Conservation (phyloP, 2,329 filamentous ascomycete species). For the Dryadomyces quercus-mongolicae region DNA sequence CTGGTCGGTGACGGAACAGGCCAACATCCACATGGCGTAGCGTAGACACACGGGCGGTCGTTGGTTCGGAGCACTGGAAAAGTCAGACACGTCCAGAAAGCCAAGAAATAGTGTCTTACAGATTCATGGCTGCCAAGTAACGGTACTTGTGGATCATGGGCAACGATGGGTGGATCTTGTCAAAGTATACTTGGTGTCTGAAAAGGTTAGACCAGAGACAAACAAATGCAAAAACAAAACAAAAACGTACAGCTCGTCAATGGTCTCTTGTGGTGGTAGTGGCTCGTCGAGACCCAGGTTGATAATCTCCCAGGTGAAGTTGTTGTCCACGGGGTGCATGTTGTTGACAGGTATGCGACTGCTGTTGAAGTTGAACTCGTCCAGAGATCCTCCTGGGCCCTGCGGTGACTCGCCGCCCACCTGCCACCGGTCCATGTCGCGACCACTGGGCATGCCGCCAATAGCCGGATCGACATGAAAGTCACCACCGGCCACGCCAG, state of each 20-base stretch:
- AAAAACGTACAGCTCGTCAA: slow-evolving; percentile 65
- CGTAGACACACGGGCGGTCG: slow-evolving; percentile 78
- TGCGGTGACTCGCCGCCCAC: slow-evolving; percentile 41
- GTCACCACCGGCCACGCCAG: slow-evolving; percentile 13
- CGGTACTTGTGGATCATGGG: slow-evolving; percentile 85
- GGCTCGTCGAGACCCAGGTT: slow-evolving; percentile 47
- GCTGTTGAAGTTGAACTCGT: slow-evolving; percentile 47
- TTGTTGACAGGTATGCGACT: slow-evolving; percentile 33
- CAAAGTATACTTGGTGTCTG: slow-evolving; percentile 76
- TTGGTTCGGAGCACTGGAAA: slow-evolving; percentile 56
- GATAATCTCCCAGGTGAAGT: slow-evolving; percentile 70
- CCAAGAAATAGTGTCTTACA: slow-evolving; percentile 29
- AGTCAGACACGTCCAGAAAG: slow-evolving; percentile 2
- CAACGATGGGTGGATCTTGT: slow-evolving; percentile 73
- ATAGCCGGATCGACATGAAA: slow-evolving; percentile 35
- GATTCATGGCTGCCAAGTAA: slow-evolving; percentile 78
- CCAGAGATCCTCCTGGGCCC: slow-evolving; percentile 28
- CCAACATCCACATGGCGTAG: slow-evolving; percentile 93
- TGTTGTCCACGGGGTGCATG: slow-evolving; percentile 36
- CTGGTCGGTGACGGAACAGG: slow-evolving; percentile 75
- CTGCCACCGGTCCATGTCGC: slow-evolving; percentile 42
- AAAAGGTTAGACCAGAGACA: slow-evolving; percentile 3
- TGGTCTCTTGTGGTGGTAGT: slow-evolving; percentile 44
- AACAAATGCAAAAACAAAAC: background rate
- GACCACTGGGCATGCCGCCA: slow-evolving; percentile 28